Evolutionary conservation across 371 early-diverging fungal genomes (phyloP).

Genomic region (Circinella minor): DNA sequence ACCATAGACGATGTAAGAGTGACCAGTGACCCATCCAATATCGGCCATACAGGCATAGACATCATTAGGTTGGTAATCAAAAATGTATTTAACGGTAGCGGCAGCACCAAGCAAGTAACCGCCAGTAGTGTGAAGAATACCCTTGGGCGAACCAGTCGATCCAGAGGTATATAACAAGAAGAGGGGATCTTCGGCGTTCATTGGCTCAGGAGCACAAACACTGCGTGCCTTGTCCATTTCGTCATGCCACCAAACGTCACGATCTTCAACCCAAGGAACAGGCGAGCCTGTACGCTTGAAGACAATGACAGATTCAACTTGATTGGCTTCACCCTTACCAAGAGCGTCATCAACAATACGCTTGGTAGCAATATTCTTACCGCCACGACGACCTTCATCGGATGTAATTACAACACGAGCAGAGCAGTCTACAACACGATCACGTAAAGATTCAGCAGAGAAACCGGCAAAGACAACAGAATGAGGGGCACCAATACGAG

Average conservation of each 20-base stretch:
- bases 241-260: slow-evolving; percentile 93
- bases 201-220: slow-evolving; percentile 82
- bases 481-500: slow-evolving; percentile 91
- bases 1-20: slow-evolving; percentile 95
- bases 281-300: slow-evolving; percentile 82
- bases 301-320: slow-evolving; percentile 87
- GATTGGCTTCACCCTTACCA: slow-evolving; percentile 49
- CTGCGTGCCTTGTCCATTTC: slow-evolving; percentile 75
- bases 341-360: slow-evolving; percentile 92
- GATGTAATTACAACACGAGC: slow-evolving; percentile 84
- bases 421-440: slow-evolving; percentile 83
- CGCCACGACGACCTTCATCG: slow-evolving; percentile 91
- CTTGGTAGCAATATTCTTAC: slow-evolving; percentile 91
- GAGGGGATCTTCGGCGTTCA: slow-evolving; percentile 93
- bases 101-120: slow-evolving; percentile 96
- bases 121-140: slow-evolving; percentile 92
- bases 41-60: slow-evolving; percentile 84
- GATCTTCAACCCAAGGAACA: slow-evolving; percentile 73
- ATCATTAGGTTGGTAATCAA: slow-evolving; percentile 87
- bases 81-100: slow-evolving; percentile 90
- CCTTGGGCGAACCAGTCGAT: slow-evolving; percentile 97
- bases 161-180: slow-evolving; percentile 98
- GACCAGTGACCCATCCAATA: slow-evolving; percentile 88
- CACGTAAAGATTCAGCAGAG: slow-evolving; percentile 86
- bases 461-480: slow-evolving; percentile 96